Evolutionary conservation across 2,329 filamentous ascomycete genomes (phyloP), one percentile per base, ranked within the genome.

Genomic region (Xylaria sp.): DNA sequence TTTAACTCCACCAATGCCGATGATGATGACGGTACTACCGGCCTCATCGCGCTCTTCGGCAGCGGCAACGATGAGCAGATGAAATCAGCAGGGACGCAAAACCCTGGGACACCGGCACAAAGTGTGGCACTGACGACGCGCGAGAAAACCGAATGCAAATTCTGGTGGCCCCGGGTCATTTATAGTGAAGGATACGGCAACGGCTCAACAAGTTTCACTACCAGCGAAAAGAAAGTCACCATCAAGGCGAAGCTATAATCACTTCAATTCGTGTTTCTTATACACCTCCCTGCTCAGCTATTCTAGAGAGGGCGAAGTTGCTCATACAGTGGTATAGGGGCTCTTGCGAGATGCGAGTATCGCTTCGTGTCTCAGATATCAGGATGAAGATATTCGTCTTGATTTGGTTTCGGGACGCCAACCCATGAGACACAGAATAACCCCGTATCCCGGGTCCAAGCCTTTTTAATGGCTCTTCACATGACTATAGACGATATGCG

Each of bases 121-220:
- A 74, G 82, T 57, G 73, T 78, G 65, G 74, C 53, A 58, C 72
- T 80, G 75, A 83, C 78, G 21, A 73, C 71, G 3, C 77, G 77
- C 62, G 82, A 84, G 63, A 75, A 74, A 56, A 73, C 78, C 53
- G 81, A 85, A 69, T 87, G 84, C 68, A 73, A 76, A 12, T 90
- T 87, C 72, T 90, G 88, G 88, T 89, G 84, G 84, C 78, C 78
- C 12, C 80, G 81, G 63, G 81, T 82, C 19, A 73, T 78, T 60
- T 68, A 82, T 51, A 84, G 81, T 66, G 75, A 85, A 69, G 81
- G 80, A 7, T 75, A 75, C 61, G 79, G 76, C 1, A 75, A 71
- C 33, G 72, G 71, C 25, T 58, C 67, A 15, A 53, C 51, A 19
- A 63, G 35, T 35, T 51, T 63, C 5, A 47, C 28, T 8, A 21